These are phyloP conservation scores for Leccinum solheimii DNA, from an alignment of 1,284 basidiomycete genomes.

Conservation along the genomic window DNA sequence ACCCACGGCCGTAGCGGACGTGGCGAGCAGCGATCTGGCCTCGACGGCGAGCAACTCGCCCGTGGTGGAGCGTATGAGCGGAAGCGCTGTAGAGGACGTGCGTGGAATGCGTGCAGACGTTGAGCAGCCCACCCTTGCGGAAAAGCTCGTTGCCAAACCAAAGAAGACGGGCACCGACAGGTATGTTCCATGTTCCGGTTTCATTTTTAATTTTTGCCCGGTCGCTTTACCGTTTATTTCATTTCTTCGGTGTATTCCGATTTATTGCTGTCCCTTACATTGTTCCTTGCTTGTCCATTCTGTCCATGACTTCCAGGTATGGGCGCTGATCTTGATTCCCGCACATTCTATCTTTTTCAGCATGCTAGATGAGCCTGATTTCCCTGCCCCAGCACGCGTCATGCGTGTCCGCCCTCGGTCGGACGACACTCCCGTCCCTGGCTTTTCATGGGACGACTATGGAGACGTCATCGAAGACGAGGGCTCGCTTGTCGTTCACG, in stretches of 20 bases:
- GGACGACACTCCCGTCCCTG: slow-evolving; percentile 57
- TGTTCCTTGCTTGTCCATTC: not conserved
- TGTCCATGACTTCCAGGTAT: not conserved
- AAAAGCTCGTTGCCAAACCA: slow-evolving; percentile 58
- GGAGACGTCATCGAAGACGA: slow-evolving; percentile 57
- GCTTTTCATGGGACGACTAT: slow-evolving; percentile 75
- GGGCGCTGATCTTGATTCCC: slow-evolving; percentile 16
- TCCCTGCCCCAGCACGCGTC: slow-evolving; percentile 57
- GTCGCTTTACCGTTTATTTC: not conserved
- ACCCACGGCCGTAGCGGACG: slow-evolving; percentile 32
- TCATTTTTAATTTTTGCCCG: not conserved
- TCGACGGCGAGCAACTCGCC: slow-evolving; percentile 57
- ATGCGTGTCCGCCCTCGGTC: slow-evolving; percentile 59
- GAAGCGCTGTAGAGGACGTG: slow-evolving; percentile 35
- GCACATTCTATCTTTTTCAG: slow-evolving; percentile 37
- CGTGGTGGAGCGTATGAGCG: slow-evolving; percentile 43
- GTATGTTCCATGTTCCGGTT: slow-evolving; percentile 27
- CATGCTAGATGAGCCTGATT: slow-evolving; percentile 60
- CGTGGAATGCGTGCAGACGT: slow-evolving; percentile 25
- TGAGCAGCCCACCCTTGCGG: slow-evolving; percentile 50
- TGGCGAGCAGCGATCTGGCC: slow-evolving; percentile 52
- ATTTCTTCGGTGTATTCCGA: not conserved
- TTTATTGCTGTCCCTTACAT: not conserved
- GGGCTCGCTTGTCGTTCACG: slow-evolving; percentile 40
- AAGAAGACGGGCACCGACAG: slow-evolving; percentile 66